These are phyloP conservation scores for Sugiyamaella grinbergsii DNA, from an alignment of 1,139 yeast species.

Conservation along the genomic window DNA sequence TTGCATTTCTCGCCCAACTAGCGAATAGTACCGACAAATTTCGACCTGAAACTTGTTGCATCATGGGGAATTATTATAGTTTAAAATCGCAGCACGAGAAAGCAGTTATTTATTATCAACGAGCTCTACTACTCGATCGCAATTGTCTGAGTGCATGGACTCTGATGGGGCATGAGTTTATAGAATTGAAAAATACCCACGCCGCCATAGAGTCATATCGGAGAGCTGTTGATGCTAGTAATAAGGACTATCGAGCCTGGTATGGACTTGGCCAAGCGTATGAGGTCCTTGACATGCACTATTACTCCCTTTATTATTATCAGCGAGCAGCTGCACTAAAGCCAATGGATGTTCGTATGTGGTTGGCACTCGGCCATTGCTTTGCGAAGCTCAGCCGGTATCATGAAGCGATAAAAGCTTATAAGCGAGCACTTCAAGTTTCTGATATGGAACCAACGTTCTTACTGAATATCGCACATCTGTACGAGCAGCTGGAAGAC, in stretches of 20 bases:
- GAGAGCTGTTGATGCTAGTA: slow-evolving; percentile 86
- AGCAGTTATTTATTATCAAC: slow-evolving; percentile 87
- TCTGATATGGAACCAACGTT: slow-evolving; percentile 55
- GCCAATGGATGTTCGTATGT: slow-evolving; percentile 90
- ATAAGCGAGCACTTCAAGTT: slow-evolving; percentile 52
- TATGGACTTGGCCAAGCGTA: slow-evolving; percentile 98
- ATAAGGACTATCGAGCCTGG: slow-evolving; percentile 95
- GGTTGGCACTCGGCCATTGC: slow-evolving; percentile 94
- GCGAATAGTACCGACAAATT: slow-evolving; percentile 82
- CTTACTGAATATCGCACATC: slow-evolving; percentile 65
- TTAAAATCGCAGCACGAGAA: slow-evolving; percentile 91
- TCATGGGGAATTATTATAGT: slow-evolving; percentile 90
- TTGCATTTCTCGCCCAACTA: slow-evolving; percentile 84
- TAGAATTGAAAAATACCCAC: slow-evolving; percentile 91
- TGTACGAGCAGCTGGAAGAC: slow-evolving; percentile 62
- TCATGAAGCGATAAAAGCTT: slow-evolving; percentile 63
- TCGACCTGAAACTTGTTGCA: slow-evolving; percentile 93
- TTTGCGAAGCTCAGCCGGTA: slow-evolving; percentile 75
- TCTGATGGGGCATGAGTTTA: slow-evolving; percentile 97
- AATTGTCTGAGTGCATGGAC: slow-evolving; percentile 95
- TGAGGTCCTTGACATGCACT: slow-evolving; percentile 93
- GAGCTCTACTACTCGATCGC: slow-evolving; percentile 82
- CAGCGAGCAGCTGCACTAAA: slow-evolving; percentile 88
- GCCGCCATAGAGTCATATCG: slow-evolving; percentile 97
- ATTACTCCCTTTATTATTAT: slow-evolving; percentile 88